A percentile compares a stretch with the other conserved stretches of the same genome.
Conservation (phyloP, 305 asterid species). For the Fraxinus dipetala region DNA sequence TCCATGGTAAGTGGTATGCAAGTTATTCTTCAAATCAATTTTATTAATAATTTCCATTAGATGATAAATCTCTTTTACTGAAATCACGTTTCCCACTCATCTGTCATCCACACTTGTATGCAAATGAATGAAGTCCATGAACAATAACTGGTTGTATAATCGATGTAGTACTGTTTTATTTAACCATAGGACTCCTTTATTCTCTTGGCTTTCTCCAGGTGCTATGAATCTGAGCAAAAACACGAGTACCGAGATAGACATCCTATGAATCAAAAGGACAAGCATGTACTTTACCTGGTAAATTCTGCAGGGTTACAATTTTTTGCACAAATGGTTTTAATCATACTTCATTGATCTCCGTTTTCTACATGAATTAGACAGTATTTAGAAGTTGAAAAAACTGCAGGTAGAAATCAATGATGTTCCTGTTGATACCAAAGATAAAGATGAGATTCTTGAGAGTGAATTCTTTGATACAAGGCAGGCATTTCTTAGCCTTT, state of each 20-base stretch:
- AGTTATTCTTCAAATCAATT: not conserved
- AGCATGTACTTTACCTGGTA: conserved; percentile 71
- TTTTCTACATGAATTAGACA: conserved; percentile 14
- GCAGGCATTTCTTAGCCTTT: conserved; percentile 91
- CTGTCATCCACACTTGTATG: not conserved
- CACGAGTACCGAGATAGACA: conserved; percentile 86
- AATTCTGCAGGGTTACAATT: conserved; percentile 23
- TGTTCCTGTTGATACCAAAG: conserved; percentile 75
- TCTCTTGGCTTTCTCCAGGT: conserved; percentile 45
- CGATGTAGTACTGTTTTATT: not conserved
- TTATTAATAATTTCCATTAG: not conserved
- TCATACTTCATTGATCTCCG: not conserved
- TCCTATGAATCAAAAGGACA: conserved; percentile 78
- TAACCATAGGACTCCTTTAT: not conserved
- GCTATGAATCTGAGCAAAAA: conserved; percentile 77
- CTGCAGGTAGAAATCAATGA: conserved; percentile 69
- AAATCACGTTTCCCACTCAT: not conserved
- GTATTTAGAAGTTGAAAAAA: conserved; percentile 24
- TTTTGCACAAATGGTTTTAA: not conserved
- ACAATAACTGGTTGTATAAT: not conserved
- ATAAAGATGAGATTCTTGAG: conserved; percentile 89
- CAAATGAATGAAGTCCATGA: not conserved
- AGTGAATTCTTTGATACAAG: conserved; percentile 98
- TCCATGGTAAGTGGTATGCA: not conserved
- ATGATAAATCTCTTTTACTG: not conserved